Base-by-base conservation (phyloP, 306 rosid species). In the Cajanus cajan region DNA sequence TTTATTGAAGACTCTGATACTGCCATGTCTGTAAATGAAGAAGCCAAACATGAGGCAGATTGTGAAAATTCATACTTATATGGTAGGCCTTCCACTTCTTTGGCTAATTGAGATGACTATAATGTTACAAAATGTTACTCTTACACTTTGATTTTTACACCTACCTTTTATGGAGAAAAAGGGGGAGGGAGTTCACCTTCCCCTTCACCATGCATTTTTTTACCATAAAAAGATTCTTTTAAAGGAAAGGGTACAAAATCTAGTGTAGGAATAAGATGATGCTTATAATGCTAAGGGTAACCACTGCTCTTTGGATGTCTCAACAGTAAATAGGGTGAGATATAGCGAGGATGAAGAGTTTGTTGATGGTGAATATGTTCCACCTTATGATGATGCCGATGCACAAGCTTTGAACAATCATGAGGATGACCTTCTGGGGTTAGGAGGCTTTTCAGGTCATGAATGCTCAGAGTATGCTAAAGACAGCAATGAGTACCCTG, bases 391-490 rank as follows among this genome's bases (percentile, higher is more conserved):
- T 4, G 78, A 82, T 22, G 66, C 21, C 0, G 81, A 78, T 64
- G 15, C 41, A 13, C 82, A 82, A 78, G 78, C 68, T 57, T 69
- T 78, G 65, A 74, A 72, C 61, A 80, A 69, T 78, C 66, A 72
- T 13, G 90, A 90, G 71, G 91, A 89, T 57, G 77, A 82, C 19
- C 82, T 87, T 80, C 78, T 74, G 55, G 88, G 76, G 57, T 74
- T 77, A 34, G 85, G 80, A 78, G 80, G 43, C 25, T 78, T 71
- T 73, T 82, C 33, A 59, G 86, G 79, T 71, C 59, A 58, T 71
- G 45, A 43, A 16, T 70, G 68, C 85, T 55, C 89, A 2, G 85
- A 84, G 44, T 37, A 82, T 51, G 86, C 77, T 52, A 76, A 88
- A 37, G 81, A 72, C 48, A 18, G 70, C 83, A 48, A 58, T 34